Evolutionary conservation across 2,329 filamentous ascomycete genomes (phyloP).

Genomic region (Monosporascus sp.): DNA sequence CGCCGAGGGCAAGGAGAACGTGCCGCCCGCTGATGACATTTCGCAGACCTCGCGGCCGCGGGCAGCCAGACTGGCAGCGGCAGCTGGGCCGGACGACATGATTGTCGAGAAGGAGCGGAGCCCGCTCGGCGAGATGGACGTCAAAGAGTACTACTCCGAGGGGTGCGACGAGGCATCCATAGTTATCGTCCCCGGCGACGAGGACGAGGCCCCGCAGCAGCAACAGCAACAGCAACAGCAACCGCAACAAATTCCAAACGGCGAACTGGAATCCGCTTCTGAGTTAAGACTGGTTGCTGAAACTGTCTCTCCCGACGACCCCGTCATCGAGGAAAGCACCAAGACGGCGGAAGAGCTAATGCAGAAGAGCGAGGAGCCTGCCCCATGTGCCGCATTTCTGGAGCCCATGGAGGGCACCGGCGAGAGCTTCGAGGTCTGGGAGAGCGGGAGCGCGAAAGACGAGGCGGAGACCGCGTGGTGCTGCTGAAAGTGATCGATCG

Average conservation of each 20-base stretch:
- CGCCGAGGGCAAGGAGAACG: constrained; percentile 81
- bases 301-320: constrained; percentile 28
- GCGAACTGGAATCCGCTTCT: constrained; percentile 20
- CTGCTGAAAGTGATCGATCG: constrained; percentile 2
- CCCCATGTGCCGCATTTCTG: constrained; percentile 43
- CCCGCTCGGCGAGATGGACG: constrained; percentile 63
- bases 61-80: constrained; percentile 23
- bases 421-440: constrained; percentile 65
- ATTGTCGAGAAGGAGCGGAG: constrained; percentile 59
- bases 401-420: constrained; percentile 54
- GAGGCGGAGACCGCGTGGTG: constrained; percentile 35
- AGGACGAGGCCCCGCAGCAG: constrained; percentile 36
- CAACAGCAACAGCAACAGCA: constrained; percentile 8
- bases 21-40: constrained; percentile 67
- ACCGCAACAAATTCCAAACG: constrained; percentile 6
- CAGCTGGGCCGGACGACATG: constrained; percentile 44
- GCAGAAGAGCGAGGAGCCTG: constrained; percentile 29
- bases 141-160: constrained; percentile 62
- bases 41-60: constrained; percentile 47
- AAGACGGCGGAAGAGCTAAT: constrained; percentile 34
- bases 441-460: constrained; percentile 61
- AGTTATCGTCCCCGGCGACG: constrained; percentile 58
- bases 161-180: constrained; percentile 60
- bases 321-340: constrained; percentile 12
- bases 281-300: constrained; percentile 21